Base-by-base conservation (phyloP, 2,329 filamentous ascomycete species). In the Aotearoamyces nothofagi region DNA sequence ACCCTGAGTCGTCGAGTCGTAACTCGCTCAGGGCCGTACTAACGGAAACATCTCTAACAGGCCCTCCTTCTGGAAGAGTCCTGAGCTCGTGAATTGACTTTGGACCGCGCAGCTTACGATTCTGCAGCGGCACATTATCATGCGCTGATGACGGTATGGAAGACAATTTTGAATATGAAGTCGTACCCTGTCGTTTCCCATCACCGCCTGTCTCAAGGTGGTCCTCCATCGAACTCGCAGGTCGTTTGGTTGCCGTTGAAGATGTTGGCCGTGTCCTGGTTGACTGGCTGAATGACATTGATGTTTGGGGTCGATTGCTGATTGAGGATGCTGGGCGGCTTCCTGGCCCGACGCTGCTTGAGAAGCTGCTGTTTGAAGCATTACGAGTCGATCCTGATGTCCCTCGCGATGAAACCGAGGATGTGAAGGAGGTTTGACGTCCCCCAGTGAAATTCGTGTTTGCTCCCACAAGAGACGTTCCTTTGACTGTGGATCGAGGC, bases 331-430 rank as follows among this genome's bases (percentile, higher is more conserved):
- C 51, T 9, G 65, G 57, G 38, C 69, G 63, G 11, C 50, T 40
- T 9, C 58, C 60, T 9, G 63, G 58, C 2, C 72, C 69, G 15
- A 71, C 49, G 41, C 67, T 76, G 35, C 60, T 66, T 9, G 66
- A 60, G 37, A 73, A 71, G 35, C 56, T 60, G 37, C 54, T 60
- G 30, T 56, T 54, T 27, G 56, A 54, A 26, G 50, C 53, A 41
- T 53, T 51, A 44, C 55, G 53, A 35, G 61, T 56, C 17, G 55
- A 50, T 32, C 47, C 49, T 31, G 52, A 51, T 32, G 47, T 51
- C 32, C 55, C 49, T 39, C 60, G 58, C 17, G 54, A 54, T 24
- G 41, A 46, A 33, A 38, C 32, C 11, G 55, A 51, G 15, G 60
- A 56, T 5, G 58, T 53, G 5, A 53, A 46, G 8, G 52, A 51